Evolutionary conservation across 2,329 filamentous ascomycete genomes (phyloP), one percentile per base, ranked within the genome.

Genomic region (Alternaria longipes): DNA sequence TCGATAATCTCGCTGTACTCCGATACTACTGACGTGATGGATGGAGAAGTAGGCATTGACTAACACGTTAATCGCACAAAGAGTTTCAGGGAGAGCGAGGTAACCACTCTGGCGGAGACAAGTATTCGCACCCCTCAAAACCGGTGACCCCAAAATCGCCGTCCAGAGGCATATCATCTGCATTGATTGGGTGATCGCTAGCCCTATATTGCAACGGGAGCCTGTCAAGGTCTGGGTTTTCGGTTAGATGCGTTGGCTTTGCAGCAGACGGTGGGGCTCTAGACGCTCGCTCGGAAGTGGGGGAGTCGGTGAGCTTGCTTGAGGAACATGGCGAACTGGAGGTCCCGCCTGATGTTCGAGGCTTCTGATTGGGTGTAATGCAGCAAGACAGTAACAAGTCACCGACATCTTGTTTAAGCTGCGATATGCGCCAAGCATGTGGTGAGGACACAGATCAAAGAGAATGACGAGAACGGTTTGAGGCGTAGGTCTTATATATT

Each of bases 211-310:
- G 66, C 64, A 69, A 50, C 57, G 56, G 56, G 59, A 63, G 56
- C 63, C 63, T 47, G 41, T 68, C 60, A 55, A 59, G 60, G 59
- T 65, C 61, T 73, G 59, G 66, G 44, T 50, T 54, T 67, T 74
- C 65, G 72, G 67, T 62, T 71, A 63, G 66, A 72, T 77, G 75
- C 69, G 75, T 69, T 78, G 75, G 74, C 73, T 60, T 63, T 71
- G 69, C 72, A 74, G 68, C 59, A 56, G 49, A 40, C 26, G 62
- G 66, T 67, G 67, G 69, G 66, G 62, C 64, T 66, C 63, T 50
- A 68, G 58, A 67, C 53, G 60, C 65, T 61, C 60, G 62, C 56
- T 47, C 65, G 54, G 65, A 60, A 59, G 64, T 54, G 59, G 57
- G 38, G 59, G 60, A 74, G 75, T 76, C 75, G 75, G 75, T 78